Evolutionary conservation across 306 rosid species (phyloP).

Genomic region (Cucumis melo): DNA sequence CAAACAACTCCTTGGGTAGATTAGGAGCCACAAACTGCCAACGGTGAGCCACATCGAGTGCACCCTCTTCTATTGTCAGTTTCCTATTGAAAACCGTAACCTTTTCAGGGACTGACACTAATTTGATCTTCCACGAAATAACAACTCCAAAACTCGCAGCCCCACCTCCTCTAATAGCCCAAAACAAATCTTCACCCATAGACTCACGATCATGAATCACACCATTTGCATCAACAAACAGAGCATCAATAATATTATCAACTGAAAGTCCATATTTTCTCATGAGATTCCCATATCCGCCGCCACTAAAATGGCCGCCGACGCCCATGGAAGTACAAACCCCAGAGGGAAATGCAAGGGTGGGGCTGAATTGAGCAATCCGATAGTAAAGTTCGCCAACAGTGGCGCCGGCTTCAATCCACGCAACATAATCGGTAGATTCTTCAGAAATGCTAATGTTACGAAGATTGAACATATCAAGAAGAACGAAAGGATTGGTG

Average conservation of each 20-base stretch:
- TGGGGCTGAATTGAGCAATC: slow-evolving; percentile 44
- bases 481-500: slow-evolving; percentile 32
- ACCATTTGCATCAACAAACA: slow-evolving; percentile 44
- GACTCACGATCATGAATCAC: slow-evolving; percentile 23
- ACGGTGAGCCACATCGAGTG: slow-evolving; percentile 41
- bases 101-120: slow-evolving; percentile 40
- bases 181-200: slow-evolving; percentile 77
- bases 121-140: slow-evolving; percentile 33
- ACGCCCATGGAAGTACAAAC: slow-evolving; percentile 53
- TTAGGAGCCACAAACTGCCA: slow-evolving; percentile 57
- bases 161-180: slow-evolving; percentile 84
- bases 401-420: slow-evolving; percentile 52
- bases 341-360: slow-evolving; percentile 56
- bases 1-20: slow-evolving; percentile 25
- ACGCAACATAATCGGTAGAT: slow-evolving; percentile 17
- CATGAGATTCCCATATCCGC: slow-evolving; percentile 68
- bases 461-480: slow-evolving; percentile 63
- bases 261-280: slow-evolving; percentile 52
- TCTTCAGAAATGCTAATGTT: slow-evolving; percentile 25
- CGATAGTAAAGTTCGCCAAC: slow-evolving; percentile 60
- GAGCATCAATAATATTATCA: slow-evolving; percentile 55
- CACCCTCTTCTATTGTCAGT: slow-evolving; percentile 17
- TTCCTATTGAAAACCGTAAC: slow-evolving; percentile 36
- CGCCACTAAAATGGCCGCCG: slow-evolving; percentile 74
- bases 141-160: slow-evolving; percentile 69